Base-by-base conservation (phyloP, 2,329 filamentous ascomycete species). In the Chalaropsis ovoidea region DNA sequence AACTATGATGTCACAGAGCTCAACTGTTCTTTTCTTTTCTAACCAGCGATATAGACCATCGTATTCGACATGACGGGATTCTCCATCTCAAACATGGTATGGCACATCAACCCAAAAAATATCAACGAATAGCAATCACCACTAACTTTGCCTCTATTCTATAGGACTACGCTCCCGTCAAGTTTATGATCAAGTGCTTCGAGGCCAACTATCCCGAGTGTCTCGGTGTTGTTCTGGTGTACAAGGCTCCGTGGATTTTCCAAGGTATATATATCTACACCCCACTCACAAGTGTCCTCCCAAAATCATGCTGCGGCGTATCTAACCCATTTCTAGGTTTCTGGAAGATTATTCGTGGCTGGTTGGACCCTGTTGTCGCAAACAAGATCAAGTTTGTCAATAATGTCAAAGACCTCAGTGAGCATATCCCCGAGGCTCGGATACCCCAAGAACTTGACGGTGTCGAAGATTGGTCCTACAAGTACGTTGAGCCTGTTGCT, bases 101-200 rank as follows among this genome's bases (percentile, higher is more conserved):
- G 42, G 17, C 24, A 22, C 17, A 19, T 54, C 11, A n/a, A 63
- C 11, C 11, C 8, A 5, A 35, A 52, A 35, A 52, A 6, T 41
- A 3, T 22, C 35, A 35, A 22, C 24, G 60, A 62, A 60, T 42
- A 31, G 8, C 49, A 35, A 10, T 17, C n/a, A 24, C 7, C 11
- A 35, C 13, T 31, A 10, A 69, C 64, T 43, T 71, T 72, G 43
- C 74, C 67, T 42, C 49, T 15, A 15, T 10, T 13, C 13, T 8
- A 19, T 66, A 87, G 85, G 94, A 99, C 75, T 97, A 97, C 74
- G 84, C 89, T 0, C 93, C 94, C 0, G 90, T 99, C 66, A 99
- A 96, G 73, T 99, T 97, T 77, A 96, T 99, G 88, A 96, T 99
- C 76, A 95, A 96, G 76, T 96, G 92, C 75, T 99, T 99, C 73